Evolutionary conservation across 768 basidiomycete genomes (phyloP).

Genomic region (Lactarius vividus): DNA sequence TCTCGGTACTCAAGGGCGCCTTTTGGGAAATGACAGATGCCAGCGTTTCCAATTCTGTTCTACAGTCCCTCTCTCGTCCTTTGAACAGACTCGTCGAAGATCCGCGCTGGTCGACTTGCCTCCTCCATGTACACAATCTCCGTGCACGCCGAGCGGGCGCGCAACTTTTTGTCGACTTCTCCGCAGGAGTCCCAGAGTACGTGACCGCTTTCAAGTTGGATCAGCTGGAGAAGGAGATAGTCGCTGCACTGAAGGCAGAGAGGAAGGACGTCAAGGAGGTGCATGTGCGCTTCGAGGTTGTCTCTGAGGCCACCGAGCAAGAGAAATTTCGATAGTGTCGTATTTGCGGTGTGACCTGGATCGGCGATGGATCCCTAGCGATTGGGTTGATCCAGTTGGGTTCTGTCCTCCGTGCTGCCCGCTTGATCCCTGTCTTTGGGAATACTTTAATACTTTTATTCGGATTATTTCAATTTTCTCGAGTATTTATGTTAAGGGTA

Average conservation of each 20-base stretch:
- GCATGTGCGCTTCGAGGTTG: constrained; percentile 15
- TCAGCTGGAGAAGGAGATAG: constrained; percentile 61
- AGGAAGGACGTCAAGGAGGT: constrained; percentile 73
- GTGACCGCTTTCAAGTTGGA: constrained; percentile 59
- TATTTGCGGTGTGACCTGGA: not conserved
- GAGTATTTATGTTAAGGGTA: too few relatives aligned
- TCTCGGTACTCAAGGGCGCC: constrained; percentile 61
- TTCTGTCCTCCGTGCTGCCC: too few relatives aligned
- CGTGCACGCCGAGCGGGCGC: constrained; percentile 80
- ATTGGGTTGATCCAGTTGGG: not conserved
- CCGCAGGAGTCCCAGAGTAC: constrained; percentile 60
- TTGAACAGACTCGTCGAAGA: constrained; percentile 21
- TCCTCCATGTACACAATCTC: constrained; percentile 50
- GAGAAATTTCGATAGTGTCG: not conserved
- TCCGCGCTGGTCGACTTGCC: not conserved
- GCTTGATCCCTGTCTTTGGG: not conserved
- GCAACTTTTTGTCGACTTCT: constrained; percentile 78
- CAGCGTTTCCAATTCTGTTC: constrained; percentile 55
- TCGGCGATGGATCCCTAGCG: not conserved
- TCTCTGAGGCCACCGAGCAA: not conserved
- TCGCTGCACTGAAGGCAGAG: constrained; percentile 49
- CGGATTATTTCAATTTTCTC: not conserved
- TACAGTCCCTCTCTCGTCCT: constrained; percentile 55
- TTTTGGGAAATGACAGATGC: constrained; percentile 84
- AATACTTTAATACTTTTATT: not conserved